Conservation (phyloP, 345 rosid species). For the Pelargonium nanum region DNA sequence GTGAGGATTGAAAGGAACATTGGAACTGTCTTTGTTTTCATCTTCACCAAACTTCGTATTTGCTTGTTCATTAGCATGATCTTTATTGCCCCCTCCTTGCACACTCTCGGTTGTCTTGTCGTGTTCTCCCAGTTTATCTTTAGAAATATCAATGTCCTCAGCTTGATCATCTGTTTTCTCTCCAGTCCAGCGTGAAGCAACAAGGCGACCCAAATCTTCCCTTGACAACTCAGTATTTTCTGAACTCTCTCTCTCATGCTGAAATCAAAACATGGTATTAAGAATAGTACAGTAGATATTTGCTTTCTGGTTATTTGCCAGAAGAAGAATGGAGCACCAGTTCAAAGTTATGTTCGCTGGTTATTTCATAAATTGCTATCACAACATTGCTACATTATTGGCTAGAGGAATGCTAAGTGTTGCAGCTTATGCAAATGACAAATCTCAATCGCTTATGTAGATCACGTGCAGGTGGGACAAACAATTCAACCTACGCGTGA, state of each 20-base stretch:
- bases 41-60: slow-evolving; percentile 15
- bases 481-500: no score
- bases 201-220: slow-evolving; percentile 86
- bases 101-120: slow-evolving; percentile 35
- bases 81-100: slow-evolving; percentile 45
- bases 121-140: slow-evolving; percentile 28
- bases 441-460: no score
- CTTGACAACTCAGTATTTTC: slow-evolving; percentile 60
- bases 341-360: not conserved
- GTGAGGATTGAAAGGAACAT: not conserved
- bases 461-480: no score
- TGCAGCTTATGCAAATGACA: no score
- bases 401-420: no score
- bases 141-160: slow-evolving; percentile 21
- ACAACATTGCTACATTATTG: no score
- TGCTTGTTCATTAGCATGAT: slow-evolving; percentile 59
- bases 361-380: not conserved
- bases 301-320: not conserved
- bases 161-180: slow-evolving; percentile 40
- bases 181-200: slow-evolving; percentile 99
- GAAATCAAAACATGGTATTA: slow-evolving; percentile 4
- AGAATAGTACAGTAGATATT: not conserved
- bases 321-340: not conserved
- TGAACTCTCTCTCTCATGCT: slow-evolving; percentile 33
- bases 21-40: not conserved